phyloP scores from a whole-genome alignment of 106 monocot species.

The Dendrobium chrysotoxum region DNA sequence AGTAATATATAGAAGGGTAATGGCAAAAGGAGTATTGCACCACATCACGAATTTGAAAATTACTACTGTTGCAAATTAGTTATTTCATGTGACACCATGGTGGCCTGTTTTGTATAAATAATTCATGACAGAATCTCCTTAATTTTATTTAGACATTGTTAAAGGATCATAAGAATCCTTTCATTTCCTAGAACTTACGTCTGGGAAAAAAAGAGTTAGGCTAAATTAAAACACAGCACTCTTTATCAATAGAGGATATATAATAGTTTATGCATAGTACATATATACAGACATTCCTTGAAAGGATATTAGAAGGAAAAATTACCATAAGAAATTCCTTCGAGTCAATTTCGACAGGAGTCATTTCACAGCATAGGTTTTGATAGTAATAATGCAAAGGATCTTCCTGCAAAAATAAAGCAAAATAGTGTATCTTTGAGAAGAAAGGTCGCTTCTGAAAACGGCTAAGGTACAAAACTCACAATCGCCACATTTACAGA shows the following conservation, averaged over 20 bases:
- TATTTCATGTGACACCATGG: too few species aligned
- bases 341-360: constrained; percentile 57
- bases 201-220: background rate
- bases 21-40: too few species aligned
- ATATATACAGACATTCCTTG: background rate
- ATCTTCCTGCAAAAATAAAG: constrained; percentile 60
- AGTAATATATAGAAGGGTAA: too few species aligned
- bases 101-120: background rate
- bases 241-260: background rate
- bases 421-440: background rate
- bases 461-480: background rate
- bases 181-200: constrained; percentile 1
- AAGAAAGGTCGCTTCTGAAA: background rate
- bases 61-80: too few species aligned
- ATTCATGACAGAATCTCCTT: background rate
- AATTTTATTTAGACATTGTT: background rate
- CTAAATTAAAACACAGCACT: background rate
- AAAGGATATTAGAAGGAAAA: background rate
- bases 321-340: constrained; percentile 77
- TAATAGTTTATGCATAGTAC: background rate
- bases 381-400: constrained; percentile 65
- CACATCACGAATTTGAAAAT: too few species aligned
- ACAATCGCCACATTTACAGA: background rate
- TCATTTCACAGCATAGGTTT: constrained; percentile 56
- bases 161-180: background rate